Percentiles rank a stretch among this genome's conserved stretches.
These are phyloP conservation scores for Brassica hybrid DNA, from an alignment of 441 rosid genomes.

Conservation along the genomic window DNA sequence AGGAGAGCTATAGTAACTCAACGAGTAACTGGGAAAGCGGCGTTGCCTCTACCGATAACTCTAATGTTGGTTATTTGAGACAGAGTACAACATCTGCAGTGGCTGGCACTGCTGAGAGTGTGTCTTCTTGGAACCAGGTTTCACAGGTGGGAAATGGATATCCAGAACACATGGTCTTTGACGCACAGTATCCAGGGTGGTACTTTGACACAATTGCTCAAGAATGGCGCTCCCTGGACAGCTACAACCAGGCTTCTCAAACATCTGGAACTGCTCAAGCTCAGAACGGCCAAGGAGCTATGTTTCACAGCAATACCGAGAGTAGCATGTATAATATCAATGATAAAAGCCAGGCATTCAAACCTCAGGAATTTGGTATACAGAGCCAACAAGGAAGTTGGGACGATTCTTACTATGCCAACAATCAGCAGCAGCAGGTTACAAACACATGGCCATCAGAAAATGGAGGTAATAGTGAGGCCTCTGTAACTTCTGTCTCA, in stretches of 20 bases:
- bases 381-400: constrained; percentile 57
- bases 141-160: constrained; percentile 68
- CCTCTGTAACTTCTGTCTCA: constrained; percentile 38
- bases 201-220: constrained; percentile 75
- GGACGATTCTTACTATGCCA: constrained; percentile 54
- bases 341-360: constrained; percentile 47
- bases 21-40: constrained; percentile 50
- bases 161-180: constrained; percentile 92
- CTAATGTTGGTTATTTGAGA: constrained; percentile 62
- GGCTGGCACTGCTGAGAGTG: constrained; percentile 57
- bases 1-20: constrained; percentile 42
- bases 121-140: constrained; percentile 73
- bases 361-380: constrained; percentile 47
- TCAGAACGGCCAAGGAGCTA: constrained; percentile 58
- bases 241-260: constrained; percentile 65
- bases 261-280: constrained; percentile 45
- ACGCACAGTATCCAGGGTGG: constrained; percentile 95
- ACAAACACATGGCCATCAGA: constrained; percentile 59
- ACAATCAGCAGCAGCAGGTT: constrained; percentile 46
- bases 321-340: constrained; percentile 43
- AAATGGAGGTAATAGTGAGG: constrained; percentile 33
- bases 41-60: constrained; percentile 49
- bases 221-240: constrained; percentile 79
- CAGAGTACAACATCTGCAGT: constrained; percentile 64
- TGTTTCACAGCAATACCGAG: constrained; percentile 44